Evolutionary conservation across 495 filamentous ascomycete genomes (phyloP), one percentile per base, ranked within the genome.

Genomic region (Pseudevernia furfuracea): DNA sequence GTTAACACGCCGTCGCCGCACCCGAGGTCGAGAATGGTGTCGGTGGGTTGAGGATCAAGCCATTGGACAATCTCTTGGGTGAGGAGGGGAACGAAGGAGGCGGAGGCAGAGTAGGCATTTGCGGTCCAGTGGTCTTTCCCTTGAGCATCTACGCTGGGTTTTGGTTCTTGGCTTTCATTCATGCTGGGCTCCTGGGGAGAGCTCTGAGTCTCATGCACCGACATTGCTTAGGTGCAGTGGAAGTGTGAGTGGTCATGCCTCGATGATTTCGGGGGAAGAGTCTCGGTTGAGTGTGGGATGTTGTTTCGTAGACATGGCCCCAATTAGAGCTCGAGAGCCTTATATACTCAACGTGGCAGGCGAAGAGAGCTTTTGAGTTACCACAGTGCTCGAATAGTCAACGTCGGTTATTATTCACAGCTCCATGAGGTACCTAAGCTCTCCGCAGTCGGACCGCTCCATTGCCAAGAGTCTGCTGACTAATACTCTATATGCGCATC

Each of bases 1-100:
- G 88, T 85, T 60, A 91, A 78, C 30, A 84, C 74, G 46, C 87
- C 89, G 70, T 91, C 88, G 39, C 89, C 89, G 69, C 89, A 91
- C 25, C 89, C 89, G 37, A 91, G 72, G 71, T 92, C 89, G 21
- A 92, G 78, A 67, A 91, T 81, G 43, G 72, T 73, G 70, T 91
- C 88, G 69, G 52, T 70, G 15, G 71, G 77, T 66, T 83, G 78
- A 9, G 83, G 82, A 61, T 85, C 80, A 6, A 92, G 82, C 78
- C 84, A 87, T 61, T 78, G 70, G 36, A 89, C 59, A n/a, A 91
- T 79, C 64, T 82, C 87, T 8, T 77, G 78, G 14, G 89, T 83
- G 11, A 91, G 79, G 67, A 85, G 79, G 17, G 89, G 85, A 23
- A 91, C 87, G 71, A 91, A 92, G n/a, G 84, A 79, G 4, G 87